A percentile compares a stretch with the other conserved stretches of the same genome.
phyloP scores from a whole-genome alignment of 352 stramenopile genomes.

The Pythium brachiatum region DNA sequence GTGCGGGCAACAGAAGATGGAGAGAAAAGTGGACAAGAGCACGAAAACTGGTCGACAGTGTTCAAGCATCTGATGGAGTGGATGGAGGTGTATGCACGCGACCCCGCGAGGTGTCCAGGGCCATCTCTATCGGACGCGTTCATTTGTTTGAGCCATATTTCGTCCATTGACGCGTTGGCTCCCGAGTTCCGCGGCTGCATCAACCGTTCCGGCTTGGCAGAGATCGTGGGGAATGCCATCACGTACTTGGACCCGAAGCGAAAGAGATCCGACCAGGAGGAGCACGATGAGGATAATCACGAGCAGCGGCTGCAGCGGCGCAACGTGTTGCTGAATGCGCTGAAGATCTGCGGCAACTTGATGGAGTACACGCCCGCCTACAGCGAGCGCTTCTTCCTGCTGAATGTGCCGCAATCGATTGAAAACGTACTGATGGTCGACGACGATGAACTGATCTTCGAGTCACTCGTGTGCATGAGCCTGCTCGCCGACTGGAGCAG shows the following conservation, averaged over 20 bases:
- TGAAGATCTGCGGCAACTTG: constrained; percentile 42
- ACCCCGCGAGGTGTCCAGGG: constrained; percentile 33
- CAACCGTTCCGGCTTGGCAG: constrained; percentile 38
- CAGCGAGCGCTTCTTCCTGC: constrained; percentile 35
- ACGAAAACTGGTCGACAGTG: constrained; percentile 41
- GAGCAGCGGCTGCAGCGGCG: not conserved
- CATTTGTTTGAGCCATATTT: constrained; percentile 41
- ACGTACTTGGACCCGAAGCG: constrained; percentile 35
- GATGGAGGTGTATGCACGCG: constrained; percentile 66
- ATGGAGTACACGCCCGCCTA: constrained; percentile 40
- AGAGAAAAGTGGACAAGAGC: not conserved
- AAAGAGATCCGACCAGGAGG: not conserved
- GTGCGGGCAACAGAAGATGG: not conserved
- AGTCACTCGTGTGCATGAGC: constrained; percentile 34
- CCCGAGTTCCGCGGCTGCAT: constrained; percentile 33
- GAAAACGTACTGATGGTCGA: constrained; percentile 50
- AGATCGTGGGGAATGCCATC: constrained; percentile 40
- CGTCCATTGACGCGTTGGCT: constrained; percentile 24
- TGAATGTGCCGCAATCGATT: constrained; percentile 36
- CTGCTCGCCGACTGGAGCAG: constrained; percentile 27
- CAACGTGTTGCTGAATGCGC: constrained; percentile 32
- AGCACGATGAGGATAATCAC: not conserved
- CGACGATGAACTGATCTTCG: constrained; percentile 38
- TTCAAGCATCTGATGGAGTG: constrained; percentile 60
- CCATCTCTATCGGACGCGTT: constrained; percentile 42